Percentiles rank a stretch among this genome's conserved stretches.
phyloP scores from a whole-genome alignment of 2,329 filamentous ascomycete genomes.

The Onygenales sp. region DNA sequence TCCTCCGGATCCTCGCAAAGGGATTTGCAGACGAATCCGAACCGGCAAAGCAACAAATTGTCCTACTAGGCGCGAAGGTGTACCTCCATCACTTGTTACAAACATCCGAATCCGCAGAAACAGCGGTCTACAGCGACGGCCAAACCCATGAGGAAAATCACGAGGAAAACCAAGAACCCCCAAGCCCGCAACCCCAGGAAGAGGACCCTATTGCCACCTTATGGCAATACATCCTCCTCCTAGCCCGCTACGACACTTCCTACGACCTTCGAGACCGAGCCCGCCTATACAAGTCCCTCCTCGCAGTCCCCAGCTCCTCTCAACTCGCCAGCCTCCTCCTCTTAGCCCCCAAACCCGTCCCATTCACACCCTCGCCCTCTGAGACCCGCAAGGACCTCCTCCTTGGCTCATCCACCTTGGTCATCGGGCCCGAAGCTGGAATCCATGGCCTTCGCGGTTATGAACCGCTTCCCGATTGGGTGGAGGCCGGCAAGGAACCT shows the following conservation, averaged over 20 bases:
- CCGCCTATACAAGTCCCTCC: constrained; percentile 75
- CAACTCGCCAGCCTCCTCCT: constrained; percentile 86
- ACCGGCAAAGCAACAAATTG: constrained; percentile 78
- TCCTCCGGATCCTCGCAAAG: constrained; percentile 77
- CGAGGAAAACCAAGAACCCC: constrained; percentile 13
- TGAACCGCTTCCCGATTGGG: constrained; percentile 73
- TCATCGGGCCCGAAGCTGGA: constrained; percentile 67
- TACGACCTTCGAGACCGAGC: constrained; percentile 91
- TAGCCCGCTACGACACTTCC: constrained; percentile 86
- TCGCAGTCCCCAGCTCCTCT: constrained; percentile 62
- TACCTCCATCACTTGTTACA: constrained; percentile 74
- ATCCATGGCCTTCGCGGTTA: constrained; percentile 70
- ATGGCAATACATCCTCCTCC: constrained; percentile 74
- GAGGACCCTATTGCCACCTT: constrained; percentile 62
- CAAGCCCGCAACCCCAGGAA: constrained; percentile 16
- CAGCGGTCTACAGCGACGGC: not conserved
- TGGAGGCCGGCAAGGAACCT: constrained; percentile 68
- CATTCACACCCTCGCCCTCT: constrained; percentile 80
- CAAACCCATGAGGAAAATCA: constrained; percentile 22
- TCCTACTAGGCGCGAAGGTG: constrained; percentile 90
- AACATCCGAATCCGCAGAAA: constrained; percentile 24
- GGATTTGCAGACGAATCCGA: constrained; percentile 78
- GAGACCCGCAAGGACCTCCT: constrained; percentile 69
- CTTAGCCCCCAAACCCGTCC: constrained; percentile 86
- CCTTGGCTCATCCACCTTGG: constrained; percentile 76